Evolutionary conservation across 2,329 filamentous ascomycete genomes (phyloP).

Genomic region (Xylaria multiplex): DNA sequence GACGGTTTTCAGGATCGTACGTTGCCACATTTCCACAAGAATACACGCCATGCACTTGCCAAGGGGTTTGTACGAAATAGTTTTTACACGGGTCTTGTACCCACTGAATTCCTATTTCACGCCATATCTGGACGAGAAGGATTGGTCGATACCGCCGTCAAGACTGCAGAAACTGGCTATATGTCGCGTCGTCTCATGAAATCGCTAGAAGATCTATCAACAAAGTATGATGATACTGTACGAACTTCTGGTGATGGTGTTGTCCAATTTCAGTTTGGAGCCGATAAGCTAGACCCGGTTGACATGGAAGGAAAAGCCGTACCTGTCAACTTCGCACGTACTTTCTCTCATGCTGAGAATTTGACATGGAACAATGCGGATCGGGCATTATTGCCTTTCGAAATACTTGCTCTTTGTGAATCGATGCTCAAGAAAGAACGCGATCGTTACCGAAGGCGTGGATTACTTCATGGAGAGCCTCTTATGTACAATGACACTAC

Average conservation of each 20-base stretch:
- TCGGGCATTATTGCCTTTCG: constrained; percentile 74
- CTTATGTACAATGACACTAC: constrained; percentile 77
- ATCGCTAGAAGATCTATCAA: constrained; percentile 92
- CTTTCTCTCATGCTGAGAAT: constrained; percentile 83
- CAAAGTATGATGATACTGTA: constrained; percentile 93
- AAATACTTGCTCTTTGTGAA: constrained; percentile 76
- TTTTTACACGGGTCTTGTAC: constrained; percentile 91
- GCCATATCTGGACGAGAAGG: constrained; percentile 98
- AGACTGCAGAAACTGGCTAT: constrained; percentile 98
- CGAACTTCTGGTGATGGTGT: constrained; percentile 88
- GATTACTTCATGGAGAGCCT: constrained; percentile 68
- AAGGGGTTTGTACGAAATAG: constrained; percentile 98
- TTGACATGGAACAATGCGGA: constrained; percentile 84
- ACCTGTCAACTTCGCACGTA: constrained; percentile 91
- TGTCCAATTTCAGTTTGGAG: constrained; percentile 97
- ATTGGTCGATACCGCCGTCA: constrained; percentile 97
- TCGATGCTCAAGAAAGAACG: constrained; percentile 75
- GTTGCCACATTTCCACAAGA: constrained; percentile 94
- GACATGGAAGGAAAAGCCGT: constrained; percentile 97
- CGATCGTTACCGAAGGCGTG: constrained; percentile 68
- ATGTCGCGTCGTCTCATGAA: constrained; percentile 99
- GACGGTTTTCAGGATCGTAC: constrained; percentile 97
- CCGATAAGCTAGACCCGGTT: constrained; percentile 92
- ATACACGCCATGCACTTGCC: constrained; percentile 87
- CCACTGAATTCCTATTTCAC: constrained; percentile 97